Evolutionary conservation across 805 yeast genomes (phyloP), one percentile per base, ranked within the genome.

Genomic region (Ogataea pini): DNA sequence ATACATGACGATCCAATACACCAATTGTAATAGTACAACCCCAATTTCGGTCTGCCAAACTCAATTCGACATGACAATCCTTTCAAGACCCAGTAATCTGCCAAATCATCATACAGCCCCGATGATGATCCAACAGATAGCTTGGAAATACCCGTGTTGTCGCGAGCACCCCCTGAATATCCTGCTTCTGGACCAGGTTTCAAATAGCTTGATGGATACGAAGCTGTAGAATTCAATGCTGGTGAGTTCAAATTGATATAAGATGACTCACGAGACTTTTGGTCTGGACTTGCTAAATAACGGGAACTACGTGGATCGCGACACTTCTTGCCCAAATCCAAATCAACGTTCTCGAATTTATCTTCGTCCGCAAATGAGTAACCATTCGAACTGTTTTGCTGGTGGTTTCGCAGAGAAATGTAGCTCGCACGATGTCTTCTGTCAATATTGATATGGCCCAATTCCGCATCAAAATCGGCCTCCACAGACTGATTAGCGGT

Each of bases 11-110:
- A 67, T 22, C 79, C 76, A 24, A 77, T 59, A 55, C 85, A 79
- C 86, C 86, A 80, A 41, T 72, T 72, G 50, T 79, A 79, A 50
- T 80, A 79, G n/a, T 69, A 67, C 3, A 73, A 61, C 4, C 81
- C 80, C 40, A 80, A 61, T 42, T 71, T 72, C 3, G 86, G 86
- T 55, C 85, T 71, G 3, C 85, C 85, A 53, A 68, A 69, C 13
- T 62, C 68, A 12, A 68, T 60, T 7, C 60, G 49, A 45, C 70
- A 68, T 8, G 63, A 58, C 2, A 67, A 49, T 0, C 65, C 61
- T 40, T 62, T 61, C 16, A 66, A 50, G 29, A 66, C 51, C 70
- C 70, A 66, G 44, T 66, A 66, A 43, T 66, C 62, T 12, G 65
- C 60, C 16, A 66, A 47, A 46, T 66, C 68, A 40, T 66, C 70